A percentile compares a stretch with the other conserved stretches of the same genome.
Conservation (phyloP, 2,329 filamentous ascomycete genomes). For the Pyrenophora graminea region DNA sequence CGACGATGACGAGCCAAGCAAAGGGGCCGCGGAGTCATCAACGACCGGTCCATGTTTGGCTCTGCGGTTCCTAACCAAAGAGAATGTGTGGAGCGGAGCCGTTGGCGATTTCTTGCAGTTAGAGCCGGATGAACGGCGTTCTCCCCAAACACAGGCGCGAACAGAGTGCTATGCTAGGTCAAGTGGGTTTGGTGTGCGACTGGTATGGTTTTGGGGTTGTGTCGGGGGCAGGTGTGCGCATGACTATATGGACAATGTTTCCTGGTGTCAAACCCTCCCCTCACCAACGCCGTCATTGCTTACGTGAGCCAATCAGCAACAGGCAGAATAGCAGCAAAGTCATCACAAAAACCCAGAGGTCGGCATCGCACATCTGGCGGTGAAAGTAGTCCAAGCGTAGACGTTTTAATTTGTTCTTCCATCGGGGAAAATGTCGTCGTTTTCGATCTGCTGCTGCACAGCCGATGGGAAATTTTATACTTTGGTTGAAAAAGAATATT, state of each 20-base stretch:
- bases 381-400: neutral
- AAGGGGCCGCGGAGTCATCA: constrained; percentile 1
- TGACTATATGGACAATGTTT: constrained; percentile 10
- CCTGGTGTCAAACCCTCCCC: neutral
- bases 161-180: neutral
- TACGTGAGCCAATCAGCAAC: neutral
- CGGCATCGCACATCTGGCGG: constrained; percentile 13
- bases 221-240: constrained; percentile 3
- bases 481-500: neutral
- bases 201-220: constrained; percentile 2
- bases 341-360: neutral
- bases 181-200: constrained; percentile 1
- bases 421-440: neutral
- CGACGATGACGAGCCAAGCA: neutral
- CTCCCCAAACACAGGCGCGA: neutral
- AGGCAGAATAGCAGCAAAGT: neutral
- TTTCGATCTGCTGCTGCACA: too few species aligned
- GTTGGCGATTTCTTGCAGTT: neutral
- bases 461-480: too few species aligned
- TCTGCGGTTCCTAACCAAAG: neutral
- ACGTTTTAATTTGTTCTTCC: neutral
- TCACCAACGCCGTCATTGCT: neutral
- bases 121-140: neutral
- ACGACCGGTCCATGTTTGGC: neutral
- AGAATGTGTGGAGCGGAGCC: neutral